These are phyloP conservation scores for Cryptococcus floricola DNA, from an alignment of 1,284 basidiomycete genomes.

Conservation along the genomic window DNA sequence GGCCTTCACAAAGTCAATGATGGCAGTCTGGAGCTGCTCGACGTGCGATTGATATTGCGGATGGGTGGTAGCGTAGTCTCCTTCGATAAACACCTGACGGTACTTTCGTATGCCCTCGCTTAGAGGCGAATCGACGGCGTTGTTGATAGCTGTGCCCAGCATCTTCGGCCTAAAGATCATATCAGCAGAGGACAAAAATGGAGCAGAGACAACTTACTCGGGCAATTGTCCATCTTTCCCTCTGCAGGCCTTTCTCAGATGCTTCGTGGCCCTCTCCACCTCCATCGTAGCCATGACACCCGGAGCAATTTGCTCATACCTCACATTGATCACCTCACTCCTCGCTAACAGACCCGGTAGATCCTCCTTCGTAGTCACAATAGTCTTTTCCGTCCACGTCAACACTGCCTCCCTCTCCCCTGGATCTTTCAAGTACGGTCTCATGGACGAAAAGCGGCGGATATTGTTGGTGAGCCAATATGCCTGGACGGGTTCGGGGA, in stretches of 20 bases:
- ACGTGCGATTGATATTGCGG: constrained; percentile 68
- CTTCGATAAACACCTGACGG: constrained; percentile 68
- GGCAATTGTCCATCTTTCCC: constrained; percentile 13
- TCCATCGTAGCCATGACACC: constrained; percentile 78
- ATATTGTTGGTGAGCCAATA: constrained; percentile 66
- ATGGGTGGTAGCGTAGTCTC: constrained; percentile 64
- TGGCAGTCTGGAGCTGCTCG: constrained; percentile 65
- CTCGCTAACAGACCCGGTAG: constrained; percentile 89
- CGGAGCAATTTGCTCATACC: constrained; percentile 77
- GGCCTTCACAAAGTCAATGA: constrained; percentile 79
- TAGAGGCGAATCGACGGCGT: constrained; percentile 75
- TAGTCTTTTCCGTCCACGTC: constrained; percentile 83
- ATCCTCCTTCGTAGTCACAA: constrained; percentile 74
- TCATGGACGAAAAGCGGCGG: constrained; percentile 72
- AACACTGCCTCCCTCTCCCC: constrained; percentile 55
- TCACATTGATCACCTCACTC: constrained; percentile 76
- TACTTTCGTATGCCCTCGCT: constrained; percentile 74
- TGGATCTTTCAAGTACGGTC: constrained; percentile 61
- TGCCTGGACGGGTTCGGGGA: constrained; percentile 69
- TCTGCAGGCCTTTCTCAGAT: constrained; percentile 20
- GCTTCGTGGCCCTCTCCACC: constrained; percentile 54
- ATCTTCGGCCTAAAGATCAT: constrained; percentile 61
- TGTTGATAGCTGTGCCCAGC: constrained; percentile 81
- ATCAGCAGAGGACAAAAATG: background rate
- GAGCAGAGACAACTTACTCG: constrained; percentile 23